Percentiles rank a stretch among this genome's conserved stretches.
Conservation (phyloP, 2,329 filamentous ascomycete species). For the Arachnopeziza araneosa region DNA sequence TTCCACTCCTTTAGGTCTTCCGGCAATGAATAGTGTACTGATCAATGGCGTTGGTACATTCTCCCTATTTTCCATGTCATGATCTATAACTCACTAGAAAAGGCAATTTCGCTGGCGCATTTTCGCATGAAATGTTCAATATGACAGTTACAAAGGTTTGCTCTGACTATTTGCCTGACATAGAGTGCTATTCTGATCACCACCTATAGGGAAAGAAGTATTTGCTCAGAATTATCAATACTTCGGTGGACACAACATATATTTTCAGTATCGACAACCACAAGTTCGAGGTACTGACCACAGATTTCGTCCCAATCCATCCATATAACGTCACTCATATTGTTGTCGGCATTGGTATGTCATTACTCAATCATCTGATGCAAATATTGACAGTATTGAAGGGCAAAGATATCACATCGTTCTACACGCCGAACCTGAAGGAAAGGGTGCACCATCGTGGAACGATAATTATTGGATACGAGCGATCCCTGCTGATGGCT, state of each 20-base stretch:
- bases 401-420: conserved; percentile 38
- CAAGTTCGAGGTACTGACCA: conserved; percentile 53
- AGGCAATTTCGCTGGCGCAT: conserved; percentile 4
- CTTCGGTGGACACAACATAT: conserved; percentile 36
- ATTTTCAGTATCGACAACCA: conserved; percentile 48
- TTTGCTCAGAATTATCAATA: conserved; percentile 37
- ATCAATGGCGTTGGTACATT: too few relatives aligned
- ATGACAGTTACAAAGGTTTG: not conserved
- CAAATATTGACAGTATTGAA: too few relatives aligned
- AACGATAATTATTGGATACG: conserved; percentile 43
- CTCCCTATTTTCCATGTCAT: too few relatives aligned
- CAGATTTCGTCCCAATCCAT: conserved; percentile 52
- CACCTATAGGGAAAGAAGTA: not conserved
- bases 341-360: conserved; percentile 47
- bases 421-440: conserved; percentile 37
- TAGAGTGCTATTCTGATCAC: too few relatives aligned
- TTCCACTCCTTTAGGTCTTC: too few relatives aligned
- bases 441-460: not conserved
- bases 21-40: too few relatives aligned
- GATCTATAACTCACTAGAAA: too few relatives aligned
- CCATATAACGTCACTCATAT: conserved; percentile 56
- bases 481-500: conserved; percentile 1
- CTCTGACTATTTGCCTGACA: too few relatives aligned
- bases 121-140: too few relatives aligned
- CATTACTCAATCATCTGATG: too few relatives aligned